Evolutionary conservation across 176 grass and related monocot species (phyloP), one percentile per base, ranked within the genome.

Genomic region (Musa itinerans): DNA sequence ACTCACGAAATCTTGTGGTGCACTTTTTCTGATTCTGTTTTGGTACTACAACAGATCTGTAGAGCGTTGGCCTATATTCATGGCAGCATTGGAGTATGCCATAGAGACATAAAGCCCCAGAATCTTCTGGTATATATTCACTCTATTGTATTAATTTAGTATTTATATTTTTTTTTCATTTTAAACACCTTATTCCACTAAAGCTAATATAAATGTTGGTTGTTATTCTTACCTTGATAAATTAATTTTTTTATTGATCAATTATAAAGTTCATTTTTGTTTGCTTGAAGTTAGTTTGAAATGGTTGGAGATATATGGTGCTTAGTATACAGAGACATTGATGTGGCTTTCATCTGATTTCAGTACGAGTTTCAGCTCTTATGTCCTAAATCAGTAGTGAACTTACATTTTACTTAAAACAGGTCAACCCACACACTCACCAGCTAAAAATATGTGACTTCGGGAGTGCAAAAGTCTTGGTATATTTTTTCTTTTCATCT

Each of bases 341-440:
- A 43, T 43, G 34, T 43, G 34, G 3, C 4, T 43, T 43, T 43
- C 34, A 43, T 43, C 34, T 6, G 34, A 43, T 43, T 43, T 43
- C 34, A 43, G 6, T 43, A 43, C 34, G 4, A 43, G 34, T 43
- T 43, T 43, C 34, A 17, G 6, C 19, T 72, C 20, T 19, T 79
- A 21, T 19, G 19, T 52, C 66, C 19, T 64, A 19, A 48, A 48
- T 10, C 52, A 21, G 12, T 80, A 6, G 0, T 71, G 43, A 75
- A 2, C 53, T 3, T 74, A 23, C 16, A 81, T 23, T 10, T 91
- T 15, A 78, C 56, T 11, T 53, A 61, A 11, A 74, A 22, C 61
- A 92, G 90, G 90, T 92, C 49, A 92, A 92, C 75, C 90, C 90
- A 27, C 90, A 92, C 55, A 89, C 84, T 14, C 90, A 92, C 76